Conservation (phyloP, 2,329 filamentous ascomycete species). For the Shiraia bambusicola region DNA sequence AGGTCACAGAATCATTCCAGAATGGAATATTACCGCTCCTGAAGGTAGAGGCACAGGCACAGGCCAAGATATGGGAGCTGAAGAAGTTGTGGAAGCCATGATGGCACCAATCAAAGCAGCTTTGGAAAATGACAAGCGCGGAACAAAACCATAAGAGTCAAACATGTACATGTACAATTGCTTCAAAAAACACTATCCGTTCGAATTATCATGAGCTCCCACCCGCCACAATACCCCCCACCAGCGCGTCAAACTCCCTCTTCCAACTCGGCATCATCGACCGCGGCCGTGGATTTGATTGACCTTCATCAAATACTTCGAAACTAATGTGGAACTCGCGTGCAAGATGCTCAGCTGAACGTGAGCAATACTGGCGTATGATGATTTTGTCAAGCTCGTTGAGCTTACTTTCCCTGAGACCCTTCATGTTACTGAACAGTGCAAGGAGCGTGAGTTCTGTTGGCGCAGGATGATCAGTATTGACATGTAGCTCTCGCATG, state of each 20-base stretch:
- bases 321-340: constrained; percentile 17
- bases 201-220: neutral
- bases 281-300: constrained; percentile 13
- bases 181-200: too few species aligned
- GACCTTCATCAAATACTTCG: constrained; percentile 24
- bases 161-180: too few species aligned
- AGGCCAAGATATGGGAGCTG: constrained; percentile 19
- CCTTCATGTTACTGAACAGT: constrained; percentile 35
- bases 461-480: constrained; percentile 30
- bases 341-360: constrained; percentile 19
- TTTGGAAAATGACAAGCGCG: constrained; percentile 17
- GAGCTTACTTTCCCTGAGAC: constrained; percentile 23
- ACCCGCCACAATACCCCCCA: constrained; percentile 24
- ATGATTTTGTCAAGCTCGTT: constrained; percentile 18
- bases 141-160: constrained; percentile 11
- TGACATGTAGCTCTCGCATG: constrained; percentile 34
- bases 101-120: constrained; percentile 23
- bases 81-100: constrained; percentile 18
- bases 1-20: constrained; percentile 26
- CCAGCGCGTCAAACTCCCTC: constrained; percentile 26
- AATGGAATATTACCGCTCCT: constrained; percentile 31
- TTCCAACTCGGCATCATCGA: constrained; percentile 40
- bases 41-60: constrained; percentile 24
- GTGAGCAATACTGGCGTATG: constrained; percentile 29
- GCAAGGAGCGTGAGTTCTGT: constrained; percentile 22